A percentile compares a stretch with the other conserved stretches of the same genome.
phyloP scores from a whole-genome alignment of 2,329 filamentous ascomycete genomes.

The Botryotinia convoluta region DNA sequence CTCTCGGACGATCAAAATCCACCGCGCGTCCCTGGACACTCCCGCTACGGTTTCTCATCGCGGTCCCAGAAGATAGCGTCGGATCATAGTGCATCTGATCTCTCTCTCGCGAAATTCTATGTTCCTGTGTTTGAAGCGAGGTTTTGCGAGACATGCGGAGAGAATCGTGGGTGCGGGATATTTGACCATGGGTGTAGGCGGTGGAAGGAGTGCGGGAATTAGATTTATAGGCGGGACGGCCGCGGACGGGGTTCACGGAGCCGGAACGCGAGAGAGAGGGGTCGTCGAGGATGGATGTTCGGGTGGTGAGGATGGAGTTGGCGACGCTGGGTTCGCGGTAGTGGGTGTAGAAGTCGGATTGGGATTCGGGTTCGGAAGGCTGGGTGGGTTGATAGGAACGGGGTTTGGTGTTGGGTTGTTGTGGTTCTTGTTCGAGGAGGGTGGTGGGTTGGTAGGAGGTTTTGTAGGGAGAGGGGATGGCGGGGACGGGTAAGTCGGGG shows the following conservation, averaged over 20 bases:
- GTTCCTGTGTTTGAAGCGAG: neutral
- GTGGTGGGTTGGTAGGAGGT: neutral
- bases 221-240: neutral
- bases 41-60: neutral
- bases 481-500: neutral
- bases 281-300: neutral
- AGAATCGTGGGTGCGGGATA: conserved; percentile 10
- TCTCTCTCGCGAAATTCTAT: neutral
- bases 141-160: conserved; percentile 1
- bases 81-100: conserved; percentile 19
- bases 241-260: neutral
- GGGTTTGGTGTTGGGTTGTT: neutral
- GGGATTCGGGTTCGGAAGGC: neutral
- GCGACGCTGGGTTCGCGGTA: neutral
- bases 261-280: neutral
- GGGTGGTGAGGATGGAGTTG: neutral
- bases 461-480: neutral
- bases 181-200: neutral
- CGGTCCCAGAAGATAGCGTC: neutral
- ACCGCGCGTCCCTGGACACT: conserved; percentile 8
- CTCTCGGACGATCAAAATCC: conserved; percentile 11
- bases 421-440: neutral
- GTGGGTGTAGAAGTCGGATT: neutral
- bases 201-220: neutral
- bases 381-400: neutral